These are phyloP conservation scores for Novymonas esmeraldas DNA, from an alignment of 208 protist species.

Conservation along the genomic window DNA sequence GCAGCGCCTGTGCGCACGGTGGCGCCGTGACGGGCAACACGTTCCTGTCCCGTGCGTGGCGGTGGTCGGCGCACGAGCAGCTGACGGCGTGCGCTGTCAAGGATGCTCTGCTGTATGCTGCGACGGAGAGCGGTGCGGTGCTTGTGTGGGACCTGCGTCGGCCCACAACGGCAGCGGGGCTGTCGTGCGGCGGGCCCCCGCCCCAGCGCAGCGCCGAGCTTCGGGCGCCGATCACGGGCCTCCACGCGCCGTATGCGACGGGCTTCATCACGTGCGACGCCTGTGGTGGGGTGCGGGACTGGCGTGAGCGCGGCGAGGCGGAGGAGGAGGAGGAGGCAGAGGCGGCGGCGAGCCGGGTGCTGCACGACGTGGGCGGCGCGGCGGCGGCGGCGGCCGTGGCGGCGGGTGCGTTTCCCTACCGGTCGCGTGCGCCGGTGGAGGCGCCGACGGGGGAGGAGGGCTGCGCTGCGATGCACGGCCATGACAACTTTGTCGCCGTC, in stretches of 20 bases:
- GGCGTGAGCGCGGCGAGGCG: slow-evolving; percentile 31
- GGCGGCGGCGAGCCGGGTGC: slow-evolving; percentile 8
- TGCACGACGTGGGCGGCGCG: slow-evolving; percentile 25
- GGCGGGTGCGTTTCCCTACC: slow-evolving; percentile 21
- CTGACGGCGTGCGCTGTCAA: slow-evolving; percentile 54
- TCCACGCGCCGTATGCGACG: slow-evolving; percentile 65
- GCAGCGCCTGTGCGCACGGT: slow-evolving; percentile 20
- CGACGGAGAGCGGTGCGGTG: slow-evolving; percentile 62
- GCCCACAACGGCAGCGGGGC: slow-evolving; percentile 11
- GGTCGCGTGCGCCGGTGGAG: slow-evolving; percentile 12
- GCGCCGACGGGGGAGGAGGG: slow-evolving; percentile 15
- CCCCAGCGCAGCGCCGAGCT: slow-evolving; percentile 32
- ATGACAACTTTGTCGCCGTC: slow-evolving; percentile 56
- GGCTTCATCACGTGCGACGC: slow-evolving; percentile 60
- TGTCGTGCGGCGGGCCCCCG: slow-evolving; percentile 5
- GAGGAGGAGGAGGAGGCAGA: slow-evolving; percentile 17
- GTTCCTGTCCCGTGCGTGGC: slow-evolving; percentile 54
- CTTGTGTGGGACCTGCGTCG: slow-evolving; percentile 66
- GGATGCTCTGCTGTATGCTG: slow-evolving; percentile 58
- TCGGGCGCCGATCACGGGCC: slow-evolving; percentile 41
- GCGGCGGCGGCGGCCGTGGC: slow-evolving; percentile 15
- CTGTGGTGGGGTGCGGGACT: slow-evolving; percentile 54
- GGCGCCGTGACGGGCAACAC: slow-evolving; percentile 26
- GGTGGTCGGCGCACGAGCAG: slow-evolving; percentile 52
- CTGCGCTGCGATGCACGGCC: slow-evolving; percentile 50